These are phyloP conservation scores for Ceratocystis albifundus DNA, from an alignment of 2,329 filamentous ascomycete genomes.

Conservation along the genomic window DNA sequence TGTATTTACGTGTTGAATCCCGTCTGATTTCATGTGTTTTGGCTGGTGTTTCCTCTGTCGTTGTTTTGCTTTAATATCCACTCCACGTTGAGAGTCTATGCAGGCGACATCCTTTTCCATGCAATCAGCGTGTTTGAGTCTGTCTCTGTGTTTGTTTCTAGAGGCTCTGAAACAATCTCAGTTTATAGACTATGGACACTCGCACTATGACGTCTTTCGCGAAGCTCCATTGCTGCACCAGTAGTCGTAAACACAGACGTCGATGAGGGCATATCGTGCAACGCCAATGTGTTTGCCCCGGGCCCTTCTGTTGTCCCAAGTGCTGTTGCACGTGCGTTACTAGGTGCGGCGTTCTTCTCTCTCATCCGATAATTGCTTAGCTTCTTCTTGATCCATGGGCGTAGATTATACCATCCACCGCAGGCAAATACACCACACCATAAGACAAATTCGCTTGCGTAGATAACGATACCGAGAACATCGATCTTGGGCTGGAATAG, in stretches of 20 bases:
- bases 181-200: background rate
- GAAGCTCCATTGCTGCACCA: slow-evolving; percentile 17
- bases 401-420: slow-evolving; percentile 52
- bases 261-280: slow-evolving; percentile 45
- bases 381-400: slow-evolving; percentile 43
- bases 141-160: background rate
- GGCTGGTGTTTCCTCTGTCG: background rate
- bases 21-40: no score
- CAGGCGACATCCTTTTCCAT: background rate
- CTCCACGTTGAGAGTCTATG: background rate
- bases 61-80: background rate
- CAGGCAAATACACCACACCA: slow-evolving; percentile 58
- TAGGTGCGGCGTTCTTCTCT: background rate
- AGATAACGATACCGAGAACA: slow-evolving; percentile 53
- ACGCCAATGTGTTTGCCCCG: slow-evolving; percentile 27
- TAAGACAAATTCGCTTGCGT: slow-evolving; percentile 51
- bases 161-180: background rate
- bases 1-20: background rate
- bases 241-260: slow-evolving; percentile 52
- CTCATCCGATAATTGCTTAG: slow-evolving; percentile 25
- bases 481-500: slow-evolving; percentile 49
- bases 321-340: background rate
- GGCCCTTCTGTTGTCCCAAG: background rate
- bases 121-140: no score
- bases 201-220: slow-evolving; percentile 14